phyloP scores from a whole-genome alignment of 176 grass and related monocot species.

The Carex littledalei region DNA sequence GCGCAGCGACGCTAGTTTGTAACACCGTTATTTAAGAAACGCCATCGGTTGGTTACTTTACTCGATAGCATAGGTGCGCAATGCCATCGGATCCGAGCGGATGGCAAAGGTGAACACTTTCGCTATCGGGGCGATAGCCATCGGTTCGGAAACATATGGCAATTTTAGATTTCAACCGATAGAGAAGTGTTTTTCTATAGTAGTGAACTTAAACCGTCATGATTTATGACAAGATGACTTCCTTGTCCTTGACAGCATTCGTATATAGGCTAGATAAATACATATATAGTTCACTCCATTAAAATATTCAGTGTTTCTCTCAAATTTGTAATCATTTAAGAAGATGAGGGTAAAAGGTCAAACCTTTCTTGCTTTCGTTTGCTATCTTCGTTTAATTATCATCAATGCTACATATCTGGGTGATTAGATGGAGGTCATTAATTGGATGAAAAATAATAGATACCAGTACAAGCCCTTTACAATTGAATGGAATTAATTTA shows the following conservation, averaged over 20 bases:
- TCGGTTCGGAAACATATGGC: no score
- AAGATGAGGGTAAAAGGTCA: background rate
- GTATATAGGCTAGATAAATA: background rate
- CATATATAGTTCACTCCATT: background rate
- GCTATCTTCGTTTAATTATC: background rate
- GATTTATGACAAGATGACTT: no score
- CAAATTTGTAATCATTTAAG: background rate
- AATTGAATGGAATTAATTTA: background rate
- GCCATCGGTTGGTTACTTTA: no score
- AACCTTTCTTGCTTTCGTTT: background rate
- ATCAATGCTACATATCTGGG: background rate
- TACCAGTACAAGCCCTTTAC: background rate
- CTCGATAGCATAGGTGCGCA: no score
- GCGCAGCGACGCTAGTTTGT: no score
- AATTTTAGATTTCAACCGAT: no score
- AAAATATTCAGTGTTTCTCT: background rate
- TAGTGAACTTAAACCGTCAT: no score
- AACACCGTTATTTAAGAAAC: no score
- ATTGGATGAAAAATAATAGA: background rate
- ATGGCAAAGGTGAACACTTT: no score
- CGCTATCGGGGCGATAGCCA: no score
- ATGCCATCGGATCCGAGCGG: no score
- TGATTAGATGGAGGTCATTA: background rate
- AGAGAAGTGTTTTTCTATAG: no score
- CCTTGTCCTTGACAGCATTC: background rate